Conservation (phyloP, 495 filamentous ascomycete genomes). For the Geopyxis carbonaria region DNA sequence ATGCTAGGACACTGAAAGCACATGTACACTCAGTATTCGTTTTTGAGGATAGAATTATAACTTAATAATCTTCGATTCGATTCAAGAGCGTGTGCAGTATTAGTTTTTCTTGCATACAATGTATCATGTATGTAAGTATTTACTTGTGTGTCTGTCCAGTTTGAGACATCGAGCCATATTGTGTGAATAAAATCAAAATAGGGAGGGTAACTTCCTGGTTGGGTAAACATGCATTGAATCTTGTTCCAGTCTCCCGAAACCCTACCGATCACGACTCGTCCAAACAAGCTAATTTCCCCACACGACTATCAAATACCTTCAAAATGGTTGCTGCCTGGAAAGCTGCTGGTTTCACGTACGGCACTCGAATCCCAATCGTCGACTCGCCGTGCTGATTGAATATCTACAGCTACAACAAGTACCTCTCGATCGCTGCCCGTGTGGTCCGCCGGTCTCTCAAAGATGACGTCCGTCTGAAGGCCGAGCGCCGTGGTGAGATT, state of each 20-base stretch:
- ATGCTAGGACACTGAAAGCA: too few species aligned
- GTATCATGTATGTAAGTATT: background rate
- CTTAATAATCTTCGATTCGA: too few species aligned
- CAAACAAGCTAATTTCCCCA: slow-evolving; percentile 16
- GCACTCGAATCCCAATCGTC: slow-evolving; percentile 2
- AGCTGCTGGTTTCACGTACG: slow-evolving; percentile 89
- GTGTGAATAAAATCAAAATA: background rate
- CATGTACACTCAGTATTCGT: too few species aligned
- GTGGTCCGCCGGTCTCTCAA: slow-evolving; percentile 83
- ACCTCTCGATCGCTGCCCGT: slow-evolving; percentile 57
- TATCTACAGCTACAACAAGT: slow-evolving; percentile 58
- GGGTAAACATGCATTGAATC: background rate
- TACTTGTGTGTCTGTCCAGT: background rate
- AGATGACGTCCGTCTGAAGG: slow-evolving; percentile 67
- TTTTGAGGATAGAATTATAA: too few species aligned
- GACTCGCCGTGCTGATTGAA: background rate
- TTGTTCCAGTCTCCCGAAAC: background rate
- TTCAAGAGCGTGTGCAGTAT: too few species aligned
- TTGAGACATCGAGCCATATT: background rate
- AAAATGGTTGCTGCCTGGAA: slow-evolving; percentile 99
- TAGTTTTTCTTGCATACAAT: background rate
- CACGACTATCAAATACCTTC: slow-evolving; percentile 26
- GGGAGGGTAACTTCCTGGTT: background rate
- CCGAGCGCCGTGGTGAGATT: slow-evolving; percentile 78
- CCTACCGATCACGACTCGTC: slow-evolving; percentile 12